Conservation (phyloP, 805 yeast species). For the Saccharomyces jurei region DNA sequence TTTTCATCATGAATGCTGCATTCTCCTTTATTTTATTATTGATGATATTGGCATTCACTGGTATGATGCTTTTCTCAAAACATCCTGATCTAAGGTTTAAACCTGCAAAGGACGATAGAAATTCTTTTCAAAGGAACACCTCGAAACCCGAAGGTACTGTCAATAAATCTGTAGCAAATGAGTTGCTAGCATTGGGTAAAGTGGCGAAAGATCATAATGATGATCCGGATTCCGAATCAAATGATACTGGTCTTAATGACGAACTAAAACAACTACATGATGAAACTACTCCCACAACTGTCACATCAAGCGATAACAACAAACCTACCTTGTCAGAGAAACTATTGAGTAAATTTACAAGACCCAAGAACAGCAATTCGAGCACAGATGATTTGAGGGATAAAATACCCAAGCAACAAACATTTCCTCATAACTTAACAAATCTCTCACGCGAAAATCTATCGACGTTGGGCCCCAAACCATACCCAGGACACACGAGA, state of each 20-base stretch:
- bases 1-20: conserved; percentile 83
- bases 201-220: conserved; percentile 78
- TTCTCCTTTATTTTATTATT: conserved; percentile 69
- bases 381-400: conserved; percentile 1
- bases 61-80: conserved; percentile 59
- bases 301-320: conserved; percentile 11
- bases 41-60: conserved; percentile 57
- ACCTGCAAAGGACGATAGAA: conserved; percentile 86
- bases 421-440: neutral
- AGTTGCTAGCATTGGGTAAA: conserved; percentile 63
- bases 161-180: conserved; percentile 34
- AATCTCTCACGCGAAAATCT: neutral
- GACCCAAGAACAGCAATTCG: conserved; percentile 1
- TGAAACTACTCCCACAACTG: conserved; percentile 3
- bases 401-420: neutral
- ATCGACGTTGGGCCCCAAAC: conserved; percentile 3
- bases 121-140: conserved; percentile 62
- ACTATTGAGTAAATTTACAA: conserved; percentile 11
- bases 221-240: conserved; percentile 65
- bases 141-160: conserved; percentile 16
- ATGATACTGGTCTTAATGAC: conserved; percentile 7
- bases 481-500: conserved; percentile 24
- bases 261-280: conserved; percentile 13
- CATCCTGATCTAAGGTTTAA: conserved; percentile 85
- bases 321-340: conserved; percentile 18